Conservation (phyloP, 176 grass and related monocot species). For the Musa troglodytarum region DNA sequence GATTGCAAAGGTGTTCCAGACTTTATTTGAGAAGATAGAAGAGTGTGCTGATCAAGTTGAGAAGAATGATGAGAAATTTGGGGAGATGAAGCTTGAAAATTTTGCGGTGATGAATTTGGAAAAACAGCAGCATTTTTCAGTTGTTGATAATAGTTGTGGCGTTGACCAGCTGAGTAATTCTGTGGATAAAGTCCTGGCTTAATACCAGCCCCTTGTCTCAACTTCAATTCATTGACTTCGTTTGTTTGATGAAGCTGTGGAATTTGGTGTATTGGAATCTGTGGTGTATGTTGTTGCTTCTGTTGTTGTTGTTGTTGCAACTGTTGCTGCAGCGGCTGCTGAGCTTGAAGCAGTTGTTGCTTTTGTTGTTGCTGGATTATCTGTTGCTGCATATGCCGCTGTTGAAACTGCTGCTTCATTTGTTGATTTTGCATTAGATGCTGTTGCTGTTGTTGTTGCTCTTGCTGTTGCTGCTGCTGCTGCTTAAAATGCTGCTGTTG, state of each 20-base stretch:
- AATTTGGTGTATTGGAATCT: slow-evolving; percentile 26
- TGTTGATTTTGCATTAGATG: slow-evolving; percentile 9
- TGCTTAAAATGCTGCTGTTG: slow-evolving; percentile 31
- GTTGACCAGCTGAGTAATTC: slow-evolving; percentile 28
- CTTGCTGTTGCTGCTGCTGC: not conserved
- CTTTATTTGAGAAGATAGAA: slow-evolving; percentile 74
- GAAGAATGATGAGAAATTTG: slow-evolving; percentile 80
- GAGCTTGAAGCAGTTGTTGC: not conserved
- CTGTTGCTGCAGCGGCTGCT: slow-evolving; percentile 8
- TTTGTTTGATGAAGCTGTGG: slow-evolving; percentile 55
- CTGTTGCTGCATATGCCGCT: slow-evolving; percentile 4
- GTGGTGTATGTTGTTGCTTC: slow-evolving; percentile 9
- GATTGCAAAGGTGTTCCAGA: slow-evolving; percentile 69
- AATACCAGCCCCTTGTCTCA: slow-evolving; percentile 54
- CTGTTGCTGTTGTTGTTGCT: not conserved
- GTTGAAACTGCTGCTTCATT: slow-evolving; percentile 9
- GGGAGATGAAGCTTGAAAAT: slow-evolving; percentile 83
- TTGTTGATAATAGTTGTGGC: slow-evolving; percentile 58
- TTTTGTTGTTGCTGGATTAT: slow-evolving; percentile 17
- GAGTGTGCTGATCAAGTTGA: slow-evolving; percentile 78
- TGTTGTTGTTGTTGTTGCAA: slow-evolving; percentile 14
- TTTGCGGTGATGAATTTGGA: slow-evolving; percentile 90
- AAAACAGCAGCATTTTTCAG: slow-evolving; percentile 48
- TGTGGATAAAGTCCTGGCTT: slow-evolving; percentile 83
- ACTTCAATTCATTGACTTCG: slow-evolving; percentile 59